phyloP scores from a whole-genome alignment of 1,139 yeast genomes.

The Pneumocystis carinii region DNA sequence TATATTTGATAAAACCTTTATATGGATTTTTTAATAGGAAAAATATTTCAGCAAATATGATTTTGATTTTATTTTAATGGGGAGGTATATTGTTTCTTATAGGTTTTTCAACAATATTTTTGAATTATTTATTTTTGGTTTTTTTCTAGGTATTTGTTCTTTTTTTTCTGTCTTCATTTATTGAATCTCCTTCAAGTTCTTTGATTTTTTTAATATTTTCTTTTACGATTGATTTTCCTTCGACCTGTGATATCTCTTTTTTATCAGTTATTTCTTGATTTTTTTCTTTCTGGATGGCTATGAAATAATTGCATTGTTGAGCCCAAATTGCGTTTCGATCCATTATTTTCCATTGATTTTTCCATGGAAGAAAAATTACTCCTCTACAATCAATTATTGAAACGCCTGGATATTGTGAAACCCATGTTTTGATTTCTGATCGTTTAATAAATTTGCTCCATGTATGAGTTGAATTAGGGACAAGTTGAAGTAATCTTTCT shows the following conservation, averaged over 20 bases:
- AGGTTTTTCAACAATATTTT: too few species aligned
- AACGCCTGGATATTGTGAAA: constrained; percentile 29
- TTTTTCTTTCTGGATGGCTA: not conserved
- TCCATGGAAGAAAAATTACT: constrained; percentile 9
- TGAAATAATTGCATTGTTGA: constrained; percentile 8
- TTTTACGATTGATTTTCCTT: too few species aligned
- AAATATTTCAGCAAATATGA: too few species aligned
- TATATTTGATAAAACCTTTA: too few species aligned
- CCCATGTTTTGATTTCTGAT: constrained; percentile 55
- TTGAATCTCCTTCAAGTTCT: too few species aligned
- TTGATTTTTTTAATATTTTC: too few species aligned
- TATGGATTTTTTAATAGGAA: too few species aligned
- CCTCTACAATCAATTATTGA: constrained; percentile 15
- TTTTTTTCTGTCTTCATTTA: too few species aligned
- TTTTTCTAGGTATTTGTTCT: too few species aligned
- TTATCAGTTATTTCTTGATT: not conserved
- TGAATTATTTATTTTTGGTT: too few species aligned
- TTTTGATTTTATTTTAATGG: too few species aligned
- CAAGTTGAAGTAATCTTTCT: constrained; percentile 62
- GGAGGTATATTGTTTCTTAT: too few species aligned
- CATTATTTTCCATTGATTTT: constrained; percentile 7
- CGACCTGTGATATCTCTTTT: not conserved
- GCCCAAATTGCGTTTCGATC: constrained; percentile 5
- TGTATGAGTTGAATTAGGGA: constrained; percentile 87
- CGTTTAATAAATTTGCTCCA: constrained; percentile 73